Evolutionary conservation across 805 yeast species (phyloP), one percentile per base, ranked within the genome.

Genomic region (Brettanomyces naardenensis): DNA sequence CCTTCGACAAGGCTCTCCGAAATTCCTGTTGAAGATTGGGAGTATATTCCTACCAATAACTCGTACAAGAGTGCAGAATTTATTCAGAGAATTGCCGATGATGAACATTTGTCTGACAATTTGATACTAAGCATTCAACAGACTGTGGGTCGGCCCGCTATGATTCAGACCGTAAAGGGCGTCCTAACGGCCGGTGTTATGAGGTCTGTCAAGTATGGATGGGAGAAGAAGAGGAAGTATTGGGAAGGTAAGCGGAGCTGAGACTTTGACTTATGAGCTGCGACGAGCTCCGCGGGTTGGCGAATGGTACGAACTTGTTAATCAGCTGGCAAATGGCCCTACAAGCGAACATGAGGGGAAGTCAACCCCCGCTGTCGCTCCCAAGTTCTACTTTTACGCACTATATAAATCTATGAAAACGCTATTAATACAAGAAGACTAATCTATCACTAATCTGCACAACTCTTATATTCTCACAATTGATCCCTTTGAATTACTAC

Each of bases 161-260:
- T 78, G 13, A 58, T 76, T 6, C 98, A 92, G 58, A 75, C 86
- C 22, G 45, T 76, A 14, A 88, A 90, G 57, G 98, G 98, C 0
- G 50, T 90, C 1, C 63, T 86, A 30, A 87, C 95, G 3, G 96
- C 97, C 1, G 98, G 98, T 1, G 35, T 83, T 1, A 53, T 64
- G 15, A 84, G 82, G 53, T 76, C 89, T 9, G 53, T 77, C 35
- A 73, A 69, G 50, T 89, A 89, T 57, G 89, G 94, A 4, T 63
- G 72, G 58, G 94, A 86, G 34, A 89, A 89, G 59, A 62, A 68
- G 37, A 46, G 49, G 18, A 71, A 71, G 45, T 53, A 58, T 33
- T n/a, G 15, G 31, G 27, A 37, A 30, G 39, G 38, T 31, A 26
- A 41, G 22, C n/a, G n/a, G n/a, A n/a, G n/a, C n/a, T n/a, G n/a